phyloP scores from a whole-genome alignment of 352 stramenopile species.

The Globisporangium carolinianum region DNA sequence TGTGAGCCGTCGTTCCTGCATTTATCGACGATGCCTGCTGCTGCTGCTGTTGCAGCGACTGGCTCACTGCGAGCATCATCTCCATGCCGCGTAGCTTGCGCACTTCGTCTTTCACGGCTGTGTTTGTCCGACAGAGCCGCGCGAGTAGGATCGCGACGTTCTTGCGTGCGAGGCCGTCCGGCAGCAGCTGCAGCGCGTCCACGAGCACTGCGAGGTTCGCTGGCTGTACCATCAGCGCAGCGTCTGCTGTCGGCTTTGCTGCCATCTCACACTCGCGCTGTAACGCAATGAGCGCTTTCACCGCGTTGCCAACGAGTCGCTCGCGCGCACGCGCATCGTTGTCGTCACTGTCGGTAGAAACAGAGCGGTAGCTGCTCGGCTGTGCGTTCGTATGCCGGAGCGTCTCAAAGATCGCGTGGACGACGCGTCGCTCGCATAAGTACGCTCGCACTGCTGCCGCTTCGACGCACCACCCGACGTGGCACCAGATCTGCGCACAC shows the following conservation, averaged over 20 bases:
- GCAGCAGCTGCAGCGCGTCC: conserved; percentile 30
- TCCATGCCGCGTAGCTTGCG: conserved; percentile 64
- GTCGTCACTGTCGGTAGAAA: not conserved
- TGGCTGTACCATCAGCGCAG: conserved; percentile 19
- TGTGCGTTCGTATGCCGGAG: conserved; percentile 27
- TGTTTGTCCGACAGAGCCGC: conserved; percentile 51
- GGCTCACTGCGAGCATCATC: conserved; percentile 69
- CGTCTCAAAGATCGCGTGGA: conserved; percentile 34
- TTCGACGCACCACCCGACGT: conserved; percentile 54
- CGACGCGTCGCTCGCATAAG: conserved; percentile 24
- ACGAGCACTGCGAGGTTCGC: conserved; percentile 29
- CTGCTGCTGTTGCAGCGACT: conserved; percentile 27
- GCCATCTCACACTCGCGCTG: conserved; percentile 10
- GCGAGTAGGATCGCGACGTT: conserved; percentile 76
- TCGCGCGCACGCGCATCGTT: conserved; percentile 23
- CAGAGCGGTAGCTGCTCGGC: conserved; percentile 3
- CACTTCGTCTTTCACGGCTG: conserved; percentile 40
- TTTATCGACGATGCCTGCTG: no score
- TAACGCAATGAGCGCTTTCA: conserved; percentile 60
- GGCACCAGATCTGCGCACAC: conserved; percentile 62
- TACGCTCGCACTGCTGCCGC: conserved; percentile 23
- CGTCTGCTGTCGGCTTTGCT: conserved; percentile 7
- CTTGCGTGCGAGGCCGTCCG: conserved; percentile 51
- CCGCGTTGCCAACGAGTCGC: conserved; percentile 52
- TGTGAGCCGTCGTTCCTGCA: no score